A percentile compares a stretch with the other conserved stretches of the same genome.
These are phyloP conservation scores for Penicillium nucicola DNA, from an alignment of 495 filamentous ascomycete species.

Conservation along the genomic window DNA sequence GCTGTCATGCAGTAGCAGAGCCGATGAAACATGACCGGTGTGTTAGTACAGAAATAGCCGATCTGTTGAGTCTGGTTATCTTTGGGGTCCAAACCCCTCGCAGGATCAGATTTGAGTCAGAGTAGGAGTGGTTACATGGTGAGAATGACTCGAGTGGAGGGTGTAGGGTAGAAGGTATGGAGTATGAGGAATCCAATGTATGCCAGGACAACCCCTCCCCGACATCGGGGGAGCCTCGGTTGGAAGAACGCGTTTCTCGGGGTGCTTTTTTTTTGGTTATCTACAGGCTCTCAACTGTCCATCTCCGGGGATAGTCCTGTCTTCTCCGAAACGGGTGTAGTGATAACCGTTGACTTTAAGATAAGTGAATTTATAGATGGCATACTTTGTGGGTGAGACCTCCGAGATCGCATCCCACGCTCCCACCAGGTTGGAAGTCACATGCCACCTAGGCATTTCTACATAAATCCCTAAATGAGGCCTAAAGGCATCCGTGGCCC, in stretches of 20 bases:
- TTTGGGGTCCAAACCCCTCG: too few species aligned
- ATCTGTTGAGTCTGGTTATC: too few species aligned
- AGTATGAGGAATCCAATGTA: too few species aligned
- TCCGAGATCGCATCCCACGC: not conserved
- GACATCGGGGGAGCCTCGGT: not conserved
- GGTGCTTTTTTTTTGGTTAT: not conserved
- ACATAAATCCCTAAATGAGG: too few species aligned
- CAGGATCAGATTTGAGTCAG: too few species aligned
- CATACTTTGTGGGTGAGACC: too few species aligned
- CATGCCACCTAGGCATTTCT: not conserved
- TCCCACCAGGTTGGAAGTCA: not conserved
- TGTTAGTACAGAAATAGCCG: not conserved
- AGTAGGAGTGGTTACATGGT: too few species aligned
- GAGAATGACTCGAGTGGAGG: too few species aligned
- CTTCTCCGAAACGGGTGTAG: not conserved
- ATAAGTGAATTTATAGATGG: too few species aligned
- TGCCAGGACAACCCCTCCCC: not conserved
- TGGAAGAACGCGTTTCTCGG: not conserved
- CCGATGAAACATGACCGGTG: not conserved
- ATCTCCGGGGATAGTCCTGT: not conserved
- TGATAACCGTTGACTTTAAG: not conserved
- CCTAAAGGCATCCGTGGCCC: too few species aligned
- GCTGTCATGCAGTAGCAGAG: conserved; percentile 1
- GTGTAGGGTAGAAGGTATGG: too few species aligned
- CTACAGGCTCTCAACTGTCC: not conserved